A percentile compares a stretch with the other conserved stretches of the same genome.
These are phyloP conservation scores for Inga leiocalycina DNA, from an alignment of 306 rosid species.

Conservation along the genomic window DNA sequence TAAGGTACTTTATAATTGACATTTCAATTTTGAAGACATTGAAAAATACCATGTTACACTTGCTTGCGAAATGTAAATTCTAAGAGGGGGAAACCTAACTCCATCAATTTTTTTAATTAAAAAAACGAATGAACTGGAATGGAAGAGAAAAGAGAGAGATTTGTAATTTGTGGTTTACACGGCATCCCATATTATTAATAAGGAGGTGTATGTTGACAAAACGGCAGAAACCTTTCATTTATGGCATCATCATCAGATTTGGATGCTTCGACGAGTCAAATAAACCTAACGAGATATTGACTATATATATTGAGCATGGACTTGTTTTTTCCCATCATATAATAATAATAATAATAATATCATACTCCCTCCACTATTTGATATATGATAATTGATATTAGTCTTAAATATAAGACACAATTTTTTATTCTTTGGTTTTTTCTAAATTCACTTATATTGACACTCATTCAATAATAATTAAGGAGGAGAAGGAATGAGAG, in stretches of 20 bases:
- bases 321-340: not conserved
- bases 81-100: not conserved
- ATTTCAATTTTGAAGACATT: not conserved
- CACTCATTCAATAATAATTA: no score
- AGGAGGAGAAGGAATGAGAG: accelerated
- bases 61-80: not conserved
- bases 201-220: not conserved
- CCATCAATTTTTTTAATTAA: no score
- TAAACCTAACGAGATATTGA: not conserved
- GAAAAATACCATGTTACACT: not conserved
- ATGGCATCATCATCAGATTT: not conserved
- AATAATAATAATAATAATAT: no score
- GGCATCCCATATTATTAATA: not conserved
- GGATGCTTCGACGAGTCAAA: not conserved
- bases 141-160: not conserved
- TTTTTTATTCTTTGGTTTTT: no score
- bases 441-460: no score
- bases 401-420: no score
- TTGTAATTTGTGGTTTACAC: conserved; percentile 19
- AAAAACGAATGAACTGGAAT: not conserved
- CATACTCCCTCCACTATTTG: no score
- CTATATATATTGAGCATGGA: not conserved
- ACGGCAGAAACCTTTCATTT: not conserved
- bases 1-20: not conserved
- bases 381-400: no score